Percentiles rank a stretch among this genome's conserved stretches.
Evolutionary conservation across 345 rosid genomes (phyloP).

Genomic region (Gossypium raimondii): DNA sequence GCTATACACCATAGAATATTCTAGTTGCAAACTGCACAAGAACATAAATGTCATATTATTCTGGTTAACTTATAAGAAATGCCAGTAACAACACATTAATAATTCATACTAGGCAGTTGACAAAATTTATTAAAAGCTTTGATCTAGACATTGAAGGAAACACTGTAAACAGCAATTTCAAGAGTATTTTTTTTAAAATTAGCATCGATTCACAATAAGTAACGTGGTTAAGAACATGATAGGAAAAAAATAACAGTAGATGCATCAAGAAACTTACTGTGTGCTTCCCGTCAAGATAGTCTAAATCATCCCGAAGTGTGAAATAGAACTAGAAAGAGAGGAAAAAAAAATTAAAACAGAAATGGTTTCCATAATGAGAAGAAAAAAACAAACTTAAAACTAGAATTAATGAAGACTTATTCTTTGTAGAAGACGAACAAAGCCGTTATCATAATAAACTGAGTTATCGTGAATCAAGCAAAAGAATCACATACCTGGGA

Average conservation of each 20-base stretch:
- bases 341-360: slow-evolving; percentile 17
- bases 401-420: neutral
- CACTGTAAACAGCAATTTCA: neutral
- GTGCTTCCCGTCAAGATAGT: slow-evolving; percentile 96
- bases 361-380: neutral
- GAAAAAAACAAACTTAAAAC: neutral
- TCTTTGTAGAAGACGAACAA: neutral
- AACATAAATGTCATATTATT: neutral
- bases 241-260: neutral
- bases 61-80: neutral
- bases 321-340: slow-evolving; percentile 64
- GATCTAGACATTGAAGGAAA: neutral
- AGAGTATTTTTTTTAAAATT: neutral
- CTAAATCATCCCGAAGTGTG: slow-evolving; percentile 81
- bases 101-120: neutral
- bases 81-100: neutral
- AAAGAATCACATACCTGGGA: slow-evolving; percentile 58
- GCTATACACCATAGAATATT: neutral
- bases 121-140: neutral
- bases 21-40: neutral
- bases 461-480: neutral
- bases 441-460: neutral
- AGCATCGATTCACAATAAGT: neutral
- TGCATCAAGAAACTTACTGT: slow-evolving; percentile 51
- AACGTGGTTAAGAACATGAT: neutral